Conservation (phyloP, 208 protist genomes). For the Crithidia bombi region DNA sequence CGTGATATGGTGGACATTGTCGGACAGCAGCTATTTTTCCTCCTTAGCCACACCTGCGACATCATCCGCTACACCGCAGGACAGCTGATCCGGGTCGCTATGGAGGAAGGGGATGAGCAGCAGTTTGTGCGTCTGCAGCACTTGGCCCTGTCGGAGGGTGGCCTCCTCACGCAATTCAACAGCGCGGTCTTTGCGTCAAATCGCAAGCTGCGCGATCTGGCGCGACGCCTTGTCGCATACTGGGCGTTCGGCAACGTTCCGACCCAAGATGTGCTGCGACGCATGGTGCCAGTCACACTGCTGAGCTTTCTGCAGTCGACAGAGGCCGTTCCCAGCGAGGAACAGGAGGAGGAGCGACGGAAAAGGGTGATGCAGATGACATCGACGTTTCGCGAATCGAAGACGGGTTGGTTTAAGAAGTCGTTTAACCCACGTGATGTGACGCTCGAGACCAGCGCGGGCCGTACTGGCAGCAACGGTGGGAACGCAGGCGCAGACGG, state of each 20-base stretch:
- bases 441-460: slow-evolving; percentile 22
- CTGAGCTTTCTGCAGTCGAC: slow-evolving; percentile 85
- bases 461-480: not conserved
- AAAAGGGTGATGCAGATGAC: slow-evolving; percentile 72
- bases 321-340: slow-evolving; percentile 54
- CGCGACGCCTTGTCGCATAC: slow-evolving; percentile 81
- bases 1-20: slow-evolving; percentile 64
- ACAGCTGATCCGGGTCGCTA: slow-evolving; percentile 88
- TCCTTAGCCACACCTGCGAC: slow-evolving; percentile 81
- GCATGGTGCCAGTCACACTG: slow-evolving; percentile 88
- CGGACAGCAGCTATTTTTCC: slow-evolving; percentile 74
- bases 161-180: slow-evolving; percentile 89
- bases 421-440: slow-evolving; percentile 66
- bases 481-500: slow-evolving; percentile 14
- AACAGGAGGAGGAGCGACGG: slow-evolving; percentile 54
- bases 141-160: slow-evolving; percentile 82
- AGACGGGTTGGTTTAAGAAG: slow-evolving; percentile 83
- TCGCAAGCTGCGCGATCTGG: slow-evolving; percentile 76
- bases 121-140: slow-evolving; percentile 87
- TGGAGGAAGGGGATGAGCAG: slow-evolving; percentile 90
- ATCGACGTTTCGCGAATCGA: slow-evolving; percentile 55
- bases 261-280: slow-evolving; percentile 86
- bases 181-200: slow-evolving; percentile 73
- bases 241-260: slow-evolving; percentile 84
- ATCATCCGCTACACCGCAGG: slow-evolving; percentile 86